Conservation (phyloP, 2,329 filamentous ascomycete species). For the Monosporascus sp. region DNA sequence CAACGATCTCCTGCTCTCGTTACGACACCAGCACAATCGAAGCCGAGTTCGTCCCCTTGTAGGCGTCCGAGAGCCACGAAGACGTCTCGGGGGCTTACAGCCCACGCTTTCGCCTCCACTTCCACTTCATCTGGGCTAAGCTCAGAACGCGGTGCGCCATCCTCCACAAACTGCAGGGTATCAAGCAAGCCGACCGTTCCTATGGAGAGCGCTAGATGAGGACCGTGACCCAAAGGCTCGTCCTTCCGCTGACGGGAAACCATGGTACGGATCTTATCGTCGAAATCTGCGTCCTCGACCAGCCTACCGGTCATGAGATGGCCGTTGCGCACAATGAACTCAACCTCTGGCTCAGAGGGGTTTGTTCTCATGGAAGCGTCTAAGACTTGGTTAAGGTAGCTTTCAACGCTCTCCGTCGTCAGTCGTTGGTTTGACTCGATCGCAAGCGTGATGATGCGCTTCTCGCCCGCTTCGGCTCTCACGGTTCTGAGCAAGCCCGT, state of each 20-base stretch:
- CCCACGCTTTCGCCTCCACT: background rate
- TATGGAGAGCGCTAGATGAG: background rate
- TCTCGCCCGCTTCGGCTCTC: too few species aligned
- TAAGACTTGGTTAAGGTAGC: too few species aligned
- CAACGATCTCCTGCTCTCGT: constrained; percentile 11
- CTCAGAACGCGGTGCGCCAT: background rate
- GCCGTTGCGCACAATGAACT: too few species aligned
- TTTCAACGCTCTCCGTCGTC: too few species aligned
- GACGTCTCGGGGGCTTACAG: background rate
- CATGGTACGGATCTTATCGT: background rate
- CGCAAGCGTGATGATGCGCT: too few species aligned
- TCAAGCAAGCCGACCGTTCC: constrained; percentile 5
- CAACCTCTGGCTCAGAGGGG: too few species aligned
- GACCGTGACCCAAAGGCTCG: background rate
- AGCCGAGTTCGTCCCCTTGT: background rate
- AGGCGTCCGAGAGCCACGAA: background rate
- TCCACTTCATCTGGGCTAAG: background rate
- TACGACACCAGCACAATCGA: constrained; percentile 24
- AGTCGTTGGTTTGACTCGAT: too few species aligned
- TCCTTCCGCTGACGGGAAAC: background rate
- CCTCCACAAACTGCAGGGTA: constrained; percentile 1
- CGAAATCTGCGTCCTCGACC: too few species aligned
- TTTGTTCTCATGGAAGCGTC: too few species aligned
- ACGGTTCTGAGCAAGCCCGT: too few species aligned
- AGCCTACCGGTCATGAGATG: too few species aligned